Percentiles rank a stretch among this genome's conserved stretches.
These are phyloP conservation scores for Ophiocordyceps australis DNA, from an alignment of 2,329 filamentous ascomycete genomes.

Conservation along the genomic window DNA sequence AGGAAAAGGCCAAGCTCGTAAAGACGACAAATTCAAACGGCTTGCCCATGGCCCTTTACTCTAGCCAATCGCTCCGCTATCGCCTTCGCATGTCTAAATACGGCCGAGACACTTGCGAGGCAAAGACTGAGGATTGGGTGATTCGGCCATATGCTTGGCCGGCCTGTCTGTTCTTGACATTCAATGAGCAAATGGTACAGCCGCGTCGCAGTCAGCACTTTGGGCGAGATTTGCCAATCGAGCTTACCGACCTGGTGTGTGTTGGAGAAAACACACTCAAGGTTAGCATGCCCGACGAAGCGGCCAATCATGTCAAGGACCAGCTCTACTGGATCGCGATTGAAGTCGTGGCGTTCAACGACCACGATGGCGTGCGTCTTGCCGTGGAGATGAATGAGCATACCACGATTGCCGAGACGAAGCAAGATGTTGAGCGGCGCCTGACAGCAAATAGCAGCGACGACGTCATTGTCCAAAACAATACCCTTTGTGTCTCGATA, in stretches of 20 bases:
- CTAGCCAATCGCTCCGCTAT: constrained; percentile 38
- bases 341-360: constrained; percentile 45
- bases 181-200: constrained; percentile 43
- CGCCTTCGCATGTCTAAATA: constrained; percentile 46
- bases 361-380: constrained; percentile 22
- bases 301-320: constrained; percentile 8
- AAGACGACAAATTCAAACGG: constrained; percentile 9
- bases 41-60: constrained; percentile 19
- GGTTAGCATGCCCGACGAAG: constrained; percentile 21
- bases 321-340: constrained; percentile 42
- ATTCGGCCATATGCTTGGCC: constrained; percentile 54
- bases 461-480: constrained; percentile 39
- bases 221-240: constrained; percentile 57
- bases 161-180: constrained; percentile 42
- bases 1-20: constrained; percentile 17
- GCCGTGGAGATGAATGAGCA: constrained; percentile 16
- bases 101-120: constrained; percentile 3
- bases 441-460: constrained; percentile 25
- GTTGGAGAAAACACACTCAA: constrained; percentile 43
- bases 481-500: constrained; percentile 38
- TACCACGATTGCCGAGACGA: constrained; percentile 27
- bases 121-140: constrained; percentile 38
- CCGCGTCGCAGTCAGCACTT: constrained; percentile 52
- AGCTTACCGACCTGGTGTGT: constrained; percentile 45
- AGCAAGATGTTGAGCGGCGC: constrained; percentile 34